Percentiles rank a stretch among this genome's conserved stretches.
These are phyloP conservation scores for Glaciozyma antarctica DNA, from an alignment of 768 basidiomycete species.

Conservation along the genomic window DNA sequence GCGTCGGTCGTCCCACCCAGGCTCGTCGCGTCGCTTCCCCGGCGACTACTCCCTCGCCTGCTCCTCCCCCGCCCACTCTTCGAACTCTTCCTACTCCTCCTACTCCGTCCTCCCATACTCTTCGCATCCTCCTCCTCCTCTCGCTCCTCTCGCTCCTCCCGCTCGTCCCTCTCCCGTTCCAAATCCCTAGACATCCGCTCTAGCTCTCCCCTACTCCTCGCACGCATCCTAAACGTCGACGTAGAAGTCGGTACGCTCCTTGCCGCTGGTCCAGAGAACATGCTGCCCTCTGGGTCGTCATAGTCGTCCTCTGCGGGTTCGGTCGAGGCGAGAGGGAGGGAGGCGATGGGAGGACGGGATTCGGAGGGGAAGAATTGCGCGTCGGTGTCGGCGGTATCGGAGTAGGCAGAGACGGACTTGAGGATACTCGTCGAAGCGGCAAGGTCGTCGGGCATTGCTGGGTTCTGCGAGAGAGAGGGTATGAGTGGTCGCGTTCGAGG, in stretches of 20 bases:
- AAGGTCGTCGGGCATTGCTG: too few relatives aligned
- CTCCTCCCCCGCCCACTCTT: constrained; percentile 1
- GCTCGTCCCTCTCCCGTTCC: background rate
- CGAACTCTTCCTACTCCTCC: constrained; percentile 7
- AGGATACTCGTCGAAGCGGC: background rate
- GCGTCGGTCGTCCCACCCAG: constrained; percentile 13
- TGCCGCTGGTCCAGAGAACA: constrained; percentile 21
- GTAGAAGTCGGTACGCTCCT: constrained; percentile 18
- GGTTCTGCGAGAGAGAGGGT: too few relatives aligned
- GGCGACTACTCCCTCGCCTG: background rate
- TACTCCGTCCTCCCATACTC: constrained; percentile 1
- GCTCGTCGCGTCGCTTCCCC: constrained; percentile 16
- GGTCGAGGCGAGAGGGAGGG: background rate
- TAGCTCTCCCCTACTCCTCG: constrained; percentile 17
- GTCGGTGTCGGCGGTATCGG: background rate
- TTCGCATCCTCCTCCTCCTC: constrained; percentile 7
- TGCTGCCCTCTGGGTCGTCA: constrained; percentile 23
- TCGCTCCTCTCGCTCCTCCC: constrained; percentile 3
- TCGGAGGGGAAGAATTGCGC: background rate
- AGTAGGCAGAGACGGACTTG: background rate
- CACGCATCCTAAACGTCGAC: constrained; percentile 25
- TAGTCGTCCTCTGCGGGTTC: constrained; percentile 14
- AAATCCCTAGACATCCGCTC: constrained; percentile 12
- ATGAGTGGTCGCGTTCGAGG: too few relatives aligned
- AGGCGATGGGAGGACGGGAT: background rate